Conservation (phyloP, 768 basidiomycete species). For the Collybia sordida region DNA sequence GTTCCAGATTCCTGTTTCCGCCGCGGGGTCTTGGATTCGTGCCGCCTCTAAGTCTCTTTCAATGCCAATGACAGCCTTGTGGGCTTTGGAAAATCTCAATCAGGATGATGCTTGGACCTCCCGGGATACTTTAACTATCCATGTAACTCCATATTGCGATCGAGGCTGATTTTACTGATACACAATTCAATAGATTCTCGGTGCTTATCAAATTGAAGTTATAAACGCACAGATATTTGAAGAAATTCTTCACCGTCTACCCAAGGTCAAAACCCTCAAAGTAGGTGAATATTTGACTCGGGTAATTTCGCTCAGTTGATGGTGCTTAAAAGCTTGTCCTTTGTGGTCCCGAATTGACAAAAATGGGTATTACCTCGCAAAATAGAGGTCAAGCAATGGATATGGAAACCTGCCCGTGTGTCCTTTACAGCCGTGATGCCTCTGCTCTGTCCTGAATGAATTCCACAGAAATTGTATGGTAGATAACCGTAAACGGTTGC, state of each 20-base stretch:
- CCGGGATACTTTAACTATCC: not conserved
- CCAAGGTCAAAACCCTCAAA: not conserved
- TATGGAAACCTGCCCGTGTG: constrained; percentile 32
- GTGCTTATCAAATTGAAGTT: not conserved
- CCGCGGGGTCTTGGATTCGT: not conserved
- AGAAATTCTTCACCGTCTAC: constrained; percentile 1
- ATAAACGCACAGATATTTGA: constrained; percentile 1
- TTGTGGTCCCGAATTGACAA: not conserved
- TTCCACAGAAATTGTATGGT: constrained; percentile 22
- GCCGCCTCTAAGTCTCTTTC: not conserved
- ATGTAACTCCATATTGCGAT: not conserved
- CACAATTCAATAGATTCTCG: not conserved
- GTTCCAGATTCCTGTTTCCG: not conserved
- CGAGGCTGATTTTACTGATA: not conserved
- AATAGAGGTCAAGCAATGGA: constrained; percentile 6
- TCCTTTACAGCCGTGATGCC: not conserved
- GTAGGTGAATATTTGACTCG: not conserved
- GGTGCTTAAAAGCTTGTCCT: not conserved
- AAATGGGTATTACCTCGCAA: not conserved
- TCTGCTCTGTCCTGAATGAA: not conserved
- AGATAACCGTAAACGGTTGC: constrained; percentile 22
- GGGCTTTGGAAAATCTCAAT: constrained; percentile 4
- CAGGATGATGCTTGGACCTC: not conserved
- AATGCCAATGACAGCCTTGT: not conserved
- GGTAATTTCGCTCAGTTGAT: not conserved